Conservation (phyloP, 164 flowering plant genomes). For the Umbilicus rupestris region DNA sequence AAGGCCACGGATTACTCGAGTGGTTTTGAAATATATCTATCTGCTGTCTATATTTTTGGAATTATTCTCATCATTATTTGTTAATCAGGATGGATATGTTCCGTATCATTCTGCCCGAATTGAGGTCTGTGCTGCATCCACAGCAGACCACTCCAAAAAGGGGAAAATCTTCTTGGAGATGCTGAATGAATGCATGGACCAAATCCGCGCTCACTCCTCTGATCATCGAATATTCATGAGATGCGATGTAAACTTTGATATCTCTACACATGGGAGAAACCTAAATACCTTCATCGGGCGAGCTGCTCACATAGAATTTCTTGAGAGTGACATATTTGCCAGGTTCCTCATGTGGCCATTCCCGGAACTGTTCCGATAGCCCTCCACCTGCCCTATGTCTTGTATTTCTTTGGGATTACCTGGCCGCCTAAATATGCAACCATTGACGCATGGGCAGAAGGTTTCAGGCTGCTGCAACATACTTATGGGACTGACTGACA, state of each 20-base stretch:
- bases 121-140: conserved; percentile 68
- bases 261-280: conserved; percentile 67
- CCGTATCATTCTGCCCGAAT: conserved; percentile 98
- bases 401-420: background rate
- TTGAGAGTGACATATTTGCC: conserved; percentile 80
- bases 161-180: conserved; percentile 72
- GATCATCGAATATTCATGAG: conserved; percentile 78
- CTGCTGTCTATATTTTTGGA: background rate
- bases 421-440: background rate
- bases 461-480: too few relatives aligned
- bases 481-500: too few relatives aligned
- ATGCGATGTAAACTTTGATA: conserved; percentile 87
- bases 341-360: conserved; percentile 94
- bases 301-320: conserved; percentile 93
- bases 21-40: background rate
- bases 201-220: conserved; percentile 60
- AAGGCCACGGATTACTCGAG: too few relatives aligned
- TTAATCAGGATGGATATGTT: conserved; percentile 88
- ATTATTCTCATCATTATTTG: background rate
- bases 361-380: conserved; percentile 59
- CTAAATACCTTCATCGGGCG: conserved; percentile 81
- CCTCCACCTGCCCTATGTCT: background rate
- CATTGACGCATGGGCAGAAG: background rate
- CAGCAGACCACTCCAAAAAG: conserved; percentile 65
- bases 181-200: conserved; percentile 90